A percentile compares a stretch with the other conserved stretches of the same genome.
These are phyloP conservation scores for Hypoxylon fuscum DNA, from an alignment of 495 filamentous ascomycete genomes.

Conservation along the genomic window DNA sequence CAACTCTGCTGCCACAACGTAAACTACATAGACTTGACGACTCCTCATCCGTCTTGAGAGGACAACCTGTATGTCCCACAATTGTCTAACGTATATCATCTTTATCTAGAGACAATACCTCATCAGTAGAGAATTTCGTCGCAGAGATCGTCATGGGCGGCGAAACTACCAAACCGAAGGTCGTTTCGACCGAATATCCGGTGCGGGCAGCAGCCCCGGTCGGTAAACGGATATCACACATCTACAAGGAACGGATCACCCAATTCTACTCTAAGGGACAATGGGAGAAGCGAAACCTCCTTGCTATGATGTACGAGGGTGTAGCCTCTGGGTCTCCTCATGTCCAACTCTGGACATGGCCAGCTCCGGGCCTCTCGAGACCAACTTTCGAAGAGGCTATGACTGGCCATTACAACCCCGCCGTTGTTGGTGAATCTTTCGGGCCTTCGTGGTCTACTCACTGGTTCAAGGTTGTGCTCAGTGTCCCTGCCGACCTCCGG, in stretches of 20 bases:
- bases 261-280: conserved; percentile 84
- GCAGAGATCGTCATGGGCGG: conserved; percentile 48
- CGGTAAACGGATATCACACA: conserved; percentile 84
- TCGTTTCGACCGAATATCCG: conserved; percentile 54
- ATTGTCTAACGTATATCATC: conserved; percentile 14
- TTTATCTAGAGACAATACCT: conserved; percentile 5
- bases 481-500: conserved; percentile 73
- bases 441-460: conserved; percentile 99
- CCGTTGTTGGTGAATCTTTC: conserved; percentile 79
- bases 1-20: conserved; percentile 2
- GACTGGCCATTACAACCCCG: conserved; percentile 78
- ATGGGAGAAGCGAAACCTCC: conserved; percentile 80
- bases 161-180: conserved; percentile 46
- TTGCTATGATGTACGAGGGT: conserved; percentile 79
- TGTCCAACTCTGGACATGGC: conserved; percentile 88
- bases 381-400: conserved; percentile 92
- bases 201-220: conserved; percentile 58
- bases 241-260: conserved; percentile 85
- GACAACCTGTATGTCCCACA: background rate
- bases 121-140: background rate
- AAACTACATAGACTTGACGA: background rate
- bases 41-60: conserved; percentile 4
- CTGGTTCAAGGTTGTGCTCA: conserved; percentile 89
- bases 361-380: conserved; percentile 77
- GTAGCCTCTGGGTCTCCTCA: conserved; percentile 73